These are phyloP conservation scores for Podospora australis DNA, from an alignment of 495 filamentous ascomycete species.

Conservation along the genomic window DNA sequence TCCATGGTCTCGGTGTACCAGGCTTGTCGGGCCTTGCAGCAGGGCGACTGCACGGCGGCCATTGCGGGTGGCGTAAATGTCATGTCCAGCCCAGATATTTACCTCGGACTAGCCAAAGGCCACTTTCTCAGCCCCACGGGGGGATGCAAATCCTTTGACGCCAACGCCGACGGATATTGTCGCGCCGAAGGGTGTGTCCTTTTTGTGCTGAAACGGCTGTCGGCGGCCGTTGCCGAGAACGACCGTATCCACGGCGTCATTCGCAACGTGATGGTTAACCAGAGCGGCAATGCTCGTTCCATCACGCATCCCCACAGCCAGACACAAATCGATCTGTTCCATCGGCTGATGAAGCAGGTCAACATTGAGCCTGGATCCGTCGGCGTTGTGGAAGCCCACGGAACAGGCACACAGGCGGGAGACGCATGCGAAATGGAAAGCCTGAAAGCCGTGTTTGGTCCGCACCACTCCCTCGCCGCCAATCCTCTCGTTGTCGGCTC, in stretches of 20 bases:
- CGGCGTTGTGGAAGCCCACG: constrained; percentile 40
- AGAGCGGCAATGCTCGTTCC: constrained; percentile 44
- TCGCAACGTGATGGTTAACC: constrained; percentile 43
- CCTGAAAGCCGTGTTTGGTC: constrained; percentile 29
- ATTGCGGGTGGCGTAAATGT: constrained; percentile 33
- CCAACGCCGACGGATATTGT: constrained; percentile 54
- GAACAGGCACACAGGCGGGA: constrained; percentile 20
- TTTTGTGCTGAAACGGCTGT: constrained; percentile 49
- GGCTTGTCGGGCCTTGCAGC: constrained; percentile 34
- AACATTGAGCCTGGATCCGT: constrained; percentile 36
- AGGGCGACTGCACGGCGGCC: constrained; percentile 36
- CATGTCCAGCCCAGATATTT: constrained; percentile 45
- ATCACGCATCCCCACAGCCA: constrained; percentile 45
- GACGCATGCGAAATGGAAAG: constrained; percentile 15
- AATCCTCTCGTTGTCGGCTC: neutral
- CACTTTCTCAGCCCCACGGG: constrained; percentile 37
- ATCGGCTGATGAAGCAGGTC: constrained; percentile 36
- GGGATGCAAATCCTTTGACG: constrained; percentile 52
- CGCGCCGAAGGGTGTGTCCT: constrained; percentile 53
- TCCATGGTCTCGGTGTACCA: constrained; percentile 41
- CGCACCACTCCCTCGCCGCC: neutral
- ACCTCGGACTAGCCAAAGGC: constrained; percentile 37
- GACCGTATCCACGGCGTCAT: constrained; percentile 55
- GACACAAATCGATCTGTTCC: constrained; percentile 47
- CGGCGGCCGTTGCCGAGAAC: constrained; percentile 40